Evolutionary conservation across 441 rosid species (phyloP), one percentile per base, ranked within the genome.

Genomic region (Rhodomyrtus psidioides): DNA sequence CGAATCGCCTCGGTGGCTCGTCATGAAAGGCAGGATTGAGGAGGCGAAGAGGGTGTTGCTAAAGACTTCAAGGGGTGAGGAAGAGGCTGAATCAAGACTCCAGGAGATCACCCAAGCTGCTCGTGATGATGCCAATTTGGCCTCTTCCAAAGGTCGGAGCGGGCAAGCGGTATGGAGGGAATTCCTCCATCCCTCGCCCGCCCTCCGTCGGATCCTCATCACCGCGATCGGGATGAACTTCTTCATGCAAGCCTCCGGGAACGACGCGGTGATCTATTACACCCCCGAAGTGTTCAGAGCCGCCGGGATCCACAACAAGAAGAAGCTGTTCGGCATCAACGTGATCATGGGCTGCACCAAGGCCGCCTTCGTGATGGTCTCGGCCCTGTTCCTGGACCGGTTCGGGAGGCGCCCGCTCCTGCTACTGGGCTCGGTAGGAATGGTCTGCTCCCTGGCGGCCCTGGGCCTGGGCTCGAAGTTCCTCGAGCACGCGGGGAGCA

Each of bases 181-280:
- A 23, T 19, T 92, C 4, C 44, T 88, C 19, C 85, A 56, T n/a
- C 95, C 96, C 2, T 85, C 96, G 2, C 87, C 53, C 1, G 89
- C 92, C 1, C 90, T 93, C 34, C 89, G 92, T 28, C 87, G 95
- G 70, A 91, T 93, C 86, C 90, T 95, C 10, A 24, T 94, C 4
- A 91, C 96, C 0, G 94, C 95, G 19, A 82, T 94, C 12, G 95
- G 94, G 9, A 88, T 95, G 83, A 95, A 94, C 86, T 93, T 95
- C 89, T 95, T 94, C 88, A 93, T 92, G 98, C 95, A 93, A 86
- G 96, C 95, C 44, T 95, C 95, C 4, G 96, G 98, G 3, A 95
- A 94, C 30, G 95, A 93, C 76, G 98, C 98, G 6, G 95, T 95
- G 3, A 89, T 95, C 23, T 92, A 91, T 84, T 95, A 93, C 90